Evolutionary conservation across 192 early-diverging fungal species (phyloP), one percentile per base, ranked within the genome.

Genomic region (Gonapodya prolifera): DNA sequence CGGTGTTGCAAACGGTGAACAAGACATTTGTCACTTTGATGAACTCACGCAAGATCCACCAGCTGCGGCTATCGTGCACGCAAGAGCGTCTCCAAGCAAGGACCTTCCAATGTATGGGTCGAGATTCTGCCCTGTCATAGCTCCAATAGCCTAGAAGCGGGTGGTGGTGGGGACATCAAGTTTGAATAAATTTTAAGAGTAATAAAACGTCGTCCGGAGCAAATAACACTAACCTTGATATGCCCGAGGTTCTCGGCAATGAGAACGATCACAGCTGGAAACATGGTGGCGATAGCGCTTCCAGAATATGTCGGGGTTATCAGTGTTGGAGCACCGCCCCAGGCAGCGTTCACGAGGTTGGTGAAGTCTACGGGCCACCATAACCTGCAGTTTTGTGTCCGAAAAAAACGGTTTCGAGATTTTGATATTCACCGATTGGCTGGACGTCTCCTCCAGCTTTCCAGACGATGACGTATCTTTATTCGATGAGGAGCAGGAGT

Each of bases 241-340:
- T 89, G 87, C 70, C 87, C 87, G 35, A 89, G 70, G 75, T 89
- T 88, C 78, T 89, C 87, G 30, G 86, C 87, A 17, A 85, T 36
- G 34, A 86, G 76, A 29, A 87, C 83, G 78, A 89, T 78, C 69
- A 79, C 81, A 13, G 87, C 87, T 76, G 87, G 87, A 13, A 82
- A 80, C 76, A 89, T 89, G 70, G 80, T 78, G 32, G 81, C 79
- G 35, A 89, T 85, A 35, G 87, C 86, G 23, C 78, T 69, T 2
- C 75, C 80, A 31, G 83, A 77, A 77, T 89, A 86, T 18, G 79
- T 77, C 33, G 87, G 87, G 35, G 75, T 36, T 8, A 75, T 34
- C 35, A 87, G 82, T 1, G 77, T 76, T 33, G 87, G 87, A 28
- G 85, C 78, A 29, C 79, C 87, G 69, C 85, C 74, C 88, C 87